Base-by-base conservation (phyloP, 768 basidiomycete genomes). In the Calocybe indica region DNA sequence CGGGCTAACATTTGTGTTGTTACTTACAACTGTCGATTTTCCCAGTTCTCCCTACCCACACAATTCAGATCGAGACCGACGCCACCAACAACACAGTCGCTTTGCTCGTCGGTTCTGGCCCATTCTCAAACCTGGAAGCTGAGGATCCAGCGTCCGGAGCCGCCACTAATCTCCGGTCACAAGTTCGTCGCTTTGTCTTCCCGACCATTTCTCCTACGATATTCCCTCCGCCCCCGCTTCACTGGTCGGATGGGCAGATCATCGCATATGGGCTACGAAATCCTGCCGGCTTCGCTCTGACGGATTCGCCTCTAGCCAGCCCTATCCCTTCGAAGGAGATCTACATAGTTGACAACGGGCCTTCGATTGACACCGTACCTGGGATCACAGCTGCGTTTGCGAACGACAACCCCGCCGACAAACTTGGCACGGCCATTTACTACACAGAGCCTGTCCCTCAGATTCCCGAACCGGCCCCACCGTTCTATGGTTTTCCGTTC, bases 401-500 rank as follows among this genome's bases (percentile, higher is more conserved):
- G 8, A 72, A 71, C 48, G 71, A 73, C 53, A 73, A 74, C 46
- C 72, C 72, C 0, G 70, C 72, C 0, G 70, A 73, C 47, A 70
- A 73, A 47, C 47, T 70, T 14, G 58, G 70, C 37, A 45, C 62
- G 47, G 58, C 67, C 9, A 32, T 36, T 5, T 51, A 57, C 32
- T 22, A 22, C 22, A 22, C 22, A 22, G 22, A 22, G 22, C 22
- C 22, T 22, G 22, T 22, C 22, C 22, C 22, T 2, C 22, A 22
- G 22, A 22, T 22, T 22, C 37, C 46, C 5, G 4, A 11, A 13
- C 31, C 13, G 12, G 42, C 32, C 8, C 47, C 47, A 49, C 53
- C 32, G 47, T 67, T 60, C 10, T 74, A 62, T 48, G 73, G 73
- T 0, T 74, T 70, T 54, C 73, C 73, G 1, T 71, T 73, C 49